Conservation (phyloP, 768 basidiomycete species). For the Trametes cinnabarina region DNA sequence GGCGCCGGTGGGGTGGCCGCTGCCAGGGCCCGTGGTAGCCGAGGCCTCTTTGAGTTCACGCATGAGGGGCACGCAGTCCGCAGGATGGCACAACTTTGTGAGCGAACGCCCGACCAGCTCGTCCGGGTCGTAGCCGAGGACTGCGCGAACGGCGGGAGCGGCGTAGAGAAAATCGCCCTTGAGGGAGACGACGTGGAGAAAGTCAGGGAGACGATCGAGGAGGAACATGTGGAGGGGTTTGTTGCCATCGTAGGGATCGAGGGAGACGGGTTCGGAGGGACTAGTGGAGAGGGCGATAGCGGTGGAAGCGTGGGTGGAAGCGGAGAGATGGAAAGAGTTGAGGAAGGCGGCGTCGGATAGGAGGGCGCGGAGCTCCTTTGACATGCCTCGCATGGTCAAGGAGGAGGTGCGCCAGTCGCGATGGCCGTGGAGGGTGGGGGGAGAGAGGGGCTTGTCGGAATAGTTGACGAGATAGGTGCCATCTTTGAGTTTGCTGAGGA, state of each 20-base stretch:
- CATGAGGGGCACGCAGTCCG: slow-evolving; percentile 88
- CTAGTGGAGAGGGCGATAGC: slow-evolving; percentile 15
- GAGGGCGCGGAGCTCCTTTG: slow-evolving; percentile 51
- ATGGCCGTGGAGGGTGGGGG: slow-evolving; percentile 19
- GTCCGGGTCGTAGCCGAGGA: slow-evolving; percentile 83
- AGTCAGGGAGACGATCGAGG: slow-evolving; percentile 67
- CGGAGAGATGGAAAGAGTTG: slow-evolving; percentile 39
- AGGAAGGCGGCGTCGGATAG: slow-evolving; percentile 49
- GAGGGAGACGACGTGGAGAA: slow-evolving; percentile 87
- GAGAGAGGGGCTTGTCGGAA: slow-evolving; percentile 24
- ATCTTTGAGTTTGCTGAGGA: slow-evolving; percentile 73
- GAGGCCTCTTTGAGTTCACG: slow-evolving; percentile 84
- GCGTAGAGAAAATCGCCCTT: slow-evolving; percentile 93
- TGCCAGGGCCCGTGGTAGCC: slow-evolving; percentile 22
- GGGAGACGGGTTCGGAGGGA: slow-evolving; percentile 7
- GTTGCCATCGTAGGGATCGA: slow-evolving; percentile 37
- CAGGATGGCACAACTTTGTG: slow-evolving; percentile 81
- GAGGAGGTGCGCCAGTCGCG: slow-evolving; percentile 35
- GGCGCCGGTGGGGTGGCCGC: slow-evolving; percentile 17
- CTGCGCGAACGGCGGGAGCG: slow-evolving; percentile 71
- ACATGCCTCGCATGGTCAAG: slow-evolving; percentile 38
- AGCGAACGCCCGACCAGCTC: slow-evolving; percentile 81
- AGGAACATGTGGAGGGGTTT: slow-evolving; percentile 57
- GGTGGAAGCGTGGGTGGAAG: slow-evolving; percentile 32
- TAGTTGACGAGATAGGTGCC: slow-evolving; percentile 77